Evolutionary conservation across 73 alveolate genomes (phyloP), one percentile per base, ranked within the genome.

Genomic region (Paramecium sexaurelia): DNA sequence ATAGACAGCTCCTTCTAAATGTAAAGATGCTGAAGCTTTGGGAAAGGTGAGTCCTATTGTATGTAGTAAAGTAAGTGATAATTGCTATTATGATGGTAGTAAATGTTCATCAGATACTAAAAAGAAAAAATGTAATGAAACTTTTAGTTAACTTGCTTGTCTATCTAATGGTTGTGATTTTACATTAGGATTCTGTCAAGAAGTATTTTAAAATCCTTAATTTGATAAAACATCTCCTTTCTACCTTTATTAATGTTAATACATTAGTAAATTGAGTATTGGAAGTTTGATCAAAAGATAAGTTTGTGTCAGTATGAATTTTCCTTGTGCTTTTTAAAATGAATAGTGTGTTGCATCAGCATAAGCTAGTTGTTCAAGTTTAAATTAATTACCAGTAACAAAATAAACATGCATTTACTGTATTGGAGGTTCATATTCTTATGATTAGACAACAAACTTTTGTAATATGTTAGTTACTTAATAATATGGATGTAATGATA

Each of bases 291-390:
- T 61, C 5, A 61, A 61, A 61, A 32, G 83, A 29, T 5, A 61
- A 61, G 43, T 24, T 61, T 61, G 83, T 24, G 39, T 32, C 1
- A 10, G 26, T 10, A 61, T 61, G 83, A 27, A 61, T 32, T 61
- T 61, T 61, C 83, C 83, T 61, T 61, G 83, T 61, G 83, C 83
- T 2, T 61, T 61, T 29, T 61, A 61, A 61, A 61, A 26, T 61
- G 83, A 61, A 61, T 61, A 61, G 26, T 61, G 83, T 61, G 83
- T 61, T 8, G 45, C 83, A 3, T 22, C 83, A 61, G 83, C 83
- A 13, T 61, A 61, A 5, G 83, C 43, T 26, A 3, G 0, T 1
- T 61, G 83, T 61, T 26, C 47, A 26, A 11, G 47, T 26, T 7
- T 61, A 11, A 32, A 26, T 11, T 61, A 22, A 32, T 29, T 61